Evolutionary conservation across 1,284 basidiomycete genomes (phyloP), one percentile per base, ranked within the genome.

Genomic region (Boletellus deceptivus): DNA sequence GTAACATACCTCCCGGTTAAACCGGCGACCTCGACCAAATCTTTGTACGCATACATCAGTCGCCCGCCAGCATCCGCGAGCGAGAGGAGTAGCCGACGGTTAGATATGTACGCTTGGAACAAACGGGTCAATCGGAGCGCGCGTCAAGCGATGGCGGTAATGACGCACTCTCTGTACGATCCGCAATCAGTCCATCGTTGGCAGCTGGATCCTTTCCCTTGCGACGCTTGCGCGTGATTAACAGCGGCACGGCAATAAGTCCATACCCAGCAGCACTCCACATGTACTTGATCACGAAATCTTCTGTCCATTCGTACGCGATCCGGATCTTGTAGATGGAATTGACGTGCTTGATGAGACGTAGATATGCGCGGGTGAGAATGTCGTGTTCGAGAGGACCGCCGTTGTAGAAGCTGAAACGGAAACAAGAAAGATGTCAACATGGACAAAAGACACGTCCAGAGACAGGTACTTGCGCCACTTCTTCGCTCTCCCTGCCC

Each of bases 1-100:
- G 2, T 4, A 9, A 50, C 55, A 29, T 45, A 65, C 60, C 95
- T 83, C 31, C 86, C 88, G 1, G 95, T 98, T 58, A 94, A 86
- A 9, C 95, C 95, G 0, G 93, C 93, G 24, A 98, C 81, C 67
- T 97, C 92, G 38, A 97, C 85, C 2, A 99, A 76, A 60, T 96
- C 93, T 64, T 93, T 93, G 70, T 93, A 91, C 7, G 89, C 88
- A 65, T 91, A 92, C 91, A 93, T 93, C 38, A 97, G 74, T 34
- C 93, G 79, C 2, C 94, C 93, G 18, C 95, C 96, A 0, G 95
- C 96, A 62, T 99, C 95, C 4, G 95, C 94, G 6, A 98, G 82
- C 0, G 94, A 94, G 33, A 98, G 78, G 3, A 98, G 78, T 4
- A 98, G 79, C 18, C 95, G 82, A n/a, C 94, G 83, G 56, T 95